phyloP scores from a whole-genome alignment of 164 flowering plant genomes.

The Saururus chinensis region DNA sequence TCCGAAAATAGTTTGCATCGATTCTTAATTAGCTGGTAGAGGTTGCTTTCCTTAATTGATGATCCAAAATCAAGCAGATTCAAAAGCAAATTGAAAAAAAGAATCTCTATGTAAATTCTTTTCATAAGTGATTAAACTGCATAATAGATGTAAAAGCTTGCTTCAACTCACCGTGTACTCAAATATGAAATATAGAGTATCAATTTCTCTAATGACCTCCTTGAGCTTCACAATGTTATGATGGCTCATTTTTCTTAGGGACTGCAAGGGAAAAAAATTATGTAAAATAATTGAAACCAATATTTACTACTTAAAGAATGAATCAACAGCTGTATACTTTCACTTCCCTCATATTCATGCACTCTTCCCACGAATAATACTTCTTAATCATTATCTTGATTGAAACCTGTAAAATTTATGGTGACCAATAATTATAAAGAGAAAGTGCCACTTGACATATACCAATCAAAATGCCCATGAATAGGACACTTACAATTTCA shows the following conservation, averaged over 20 bases:
- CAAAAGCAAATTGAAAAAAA: background rate
- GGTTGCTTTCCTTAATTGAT: constrained; percentile 67
- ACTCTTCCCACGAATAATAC: constrained; percentile 96
- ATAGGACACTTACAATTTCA: constrained; percentile 66
- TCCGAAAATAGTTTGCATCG: constrained; percentile 69
- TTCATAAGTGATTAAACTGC: background rate
- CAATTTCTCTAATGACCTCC: constrained; percentile 91
- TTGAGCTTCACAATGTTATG: constrained; percentile 93
- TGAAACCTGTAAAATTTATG: constrained; percentile 55
- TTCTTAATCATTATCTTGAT: constrained; percentile 95
- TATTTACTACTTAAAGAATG: background rate
- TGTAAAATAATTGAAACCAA: background rate
- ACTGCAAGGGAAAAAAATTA: constrained; percentile 33
- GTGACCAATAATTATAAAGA: background rate
- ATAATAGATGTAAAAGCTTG: background rate
- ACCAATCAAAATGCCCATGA: background rate
- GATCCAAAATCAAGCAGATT: background rate
- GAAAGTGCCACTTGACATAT: background rate
- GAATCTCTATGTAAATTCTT: background rate
- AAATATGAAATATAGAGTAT: constrained; percentile 78
- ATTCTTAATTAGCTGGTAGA: constrained; percentile 89
- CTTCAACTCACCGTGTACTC: constrained; percentile 73
- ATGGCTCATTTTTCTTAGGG: constrained; percentile 87
- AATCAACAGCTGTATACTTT: constrained; percentile 38
- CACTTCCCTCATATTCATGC: constrained; percentile 93